Conservation (phyloP, 768 basidiomycete genomes). For the Paxillus rubicundulus region DNA sequence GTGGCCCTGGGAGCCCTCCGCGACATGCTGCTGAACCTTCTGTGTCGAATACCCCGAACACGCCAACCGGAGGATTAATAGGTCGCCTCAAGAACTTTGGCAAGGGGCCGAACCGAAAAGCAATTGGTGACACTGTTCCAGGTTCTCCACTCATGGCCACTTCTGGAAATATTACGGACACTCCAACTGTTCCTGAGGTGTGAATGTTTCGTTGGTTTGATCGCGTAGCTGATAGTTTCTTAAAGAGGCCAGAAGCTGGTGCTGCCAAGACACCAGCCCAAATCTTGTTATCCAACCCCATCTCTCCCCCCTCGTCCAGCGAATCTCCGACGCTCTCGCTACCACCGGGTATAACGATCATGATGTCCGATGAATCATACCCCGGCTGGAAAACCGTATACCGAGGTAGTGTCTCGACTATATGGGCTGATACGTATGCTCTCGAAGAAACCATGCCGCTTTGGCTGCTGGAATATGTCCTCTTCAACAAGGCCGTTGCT, state of each 20-base stretch:
- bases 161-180: conserved; percentile 14
- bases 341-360: conserved; percentile 57
- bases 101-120: conserved; percentile 46
- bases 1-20: conserved; percentile 36
- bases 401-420: conserved; percentile 61
- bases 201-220: not conserved
- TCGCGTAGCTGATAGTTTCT: conserved; percentile 3
- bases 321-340: conserved; percentile 72
- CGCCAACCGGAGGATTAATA: conserved; percentile 63
- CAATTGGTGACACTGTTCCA: conserved; percentile 16
- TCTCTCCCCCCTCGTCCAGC: conserved; percentile 62
- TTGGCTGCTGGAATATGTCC: conserved; percentile 87
- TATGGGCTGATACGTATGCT: conserved; percentile 47
- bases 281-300: conserved; percentile 48
- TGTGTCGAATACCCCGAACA: conserved; percentile 45
- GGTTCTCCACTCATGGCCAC: conserved; percentile 24
- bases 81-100: conserved; percentile 76
- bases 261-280: conserved; percentile 52
- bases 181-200: conserved; percentile 24
- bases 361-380: conserved; percentile 79
- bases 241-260: conserved; percentile 26
- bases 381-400: conserved; percentile 78
- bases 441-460: conserved; percentile 80
- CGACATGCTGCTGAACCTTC: conserved; percentile 24
- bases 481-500: conserved; percentile 58